phyloP scores from a whole-genome alignment of 225 moss, liverwort and hornwort genomes.

The Pseudoscleropodium purum region DNA sequence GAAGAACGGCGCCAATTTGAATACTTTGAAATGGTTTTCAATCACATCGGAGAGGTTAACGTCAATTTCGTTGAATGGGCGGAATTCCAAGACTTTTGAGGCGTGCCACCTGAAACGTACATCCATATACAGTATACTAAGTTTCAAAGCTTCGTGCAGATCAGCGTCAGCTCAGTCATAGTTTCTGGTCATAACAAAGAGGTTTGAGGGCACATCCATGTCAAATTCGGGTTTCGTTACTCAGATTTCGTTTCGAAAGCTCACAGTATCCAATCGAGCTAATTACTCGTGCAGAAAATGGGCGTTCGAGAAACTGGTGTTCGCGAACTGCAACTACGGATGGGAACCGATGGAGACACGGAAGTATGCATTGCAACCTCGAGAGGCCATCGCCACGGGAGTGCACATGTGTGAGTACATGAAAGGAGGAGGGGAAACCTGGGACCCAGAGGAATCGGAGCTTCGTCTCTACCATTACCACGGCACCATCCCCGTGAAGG shows the following conservation, averaged over 20 bases:
- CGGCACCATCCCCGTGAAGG: not conserved
- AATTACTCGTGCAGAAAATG: not conserved
- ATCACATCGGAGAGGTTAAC: not conserved
- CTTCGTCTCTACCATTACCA: constrained; percentile 25
- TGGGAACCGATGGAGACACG: not conserved
- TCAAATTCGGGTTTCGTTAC: not conserved
- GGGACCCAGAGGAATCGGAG: not conserved
- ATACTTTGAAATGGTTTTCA: not conserved
- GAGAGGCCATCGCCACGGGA: constrained; percentile 9
- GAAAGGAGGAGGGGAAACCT: not conserved
- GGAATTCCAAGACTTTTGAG: not conserved
- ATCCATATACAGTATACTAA: not conserved
- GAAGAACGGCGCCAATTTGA: not conserved
- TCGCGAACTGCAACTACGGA: constrained; percentile 9
- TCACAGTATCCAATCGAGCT: no score
- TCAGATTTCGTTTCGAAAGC: no score
- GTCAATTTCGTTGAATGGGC: not conserved
- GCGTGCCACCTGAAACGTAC: not conserved
- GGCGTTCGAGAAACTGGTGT: constrained; percentile 21
- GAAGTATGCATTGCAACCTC: constrained; percentile 22
- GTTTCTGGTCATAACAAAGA: not conserved
- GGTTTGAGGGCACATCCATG: not conserved
- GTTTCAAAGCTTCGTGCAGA: not conserved
- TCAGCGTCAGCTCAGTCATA: not conserved
- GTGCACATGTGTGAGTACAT: constrained; percentile 11